Conservation (phyloP, 202 grass and related monocot genomes). For the Bolboschoenoplectus hybrid region DNA sequence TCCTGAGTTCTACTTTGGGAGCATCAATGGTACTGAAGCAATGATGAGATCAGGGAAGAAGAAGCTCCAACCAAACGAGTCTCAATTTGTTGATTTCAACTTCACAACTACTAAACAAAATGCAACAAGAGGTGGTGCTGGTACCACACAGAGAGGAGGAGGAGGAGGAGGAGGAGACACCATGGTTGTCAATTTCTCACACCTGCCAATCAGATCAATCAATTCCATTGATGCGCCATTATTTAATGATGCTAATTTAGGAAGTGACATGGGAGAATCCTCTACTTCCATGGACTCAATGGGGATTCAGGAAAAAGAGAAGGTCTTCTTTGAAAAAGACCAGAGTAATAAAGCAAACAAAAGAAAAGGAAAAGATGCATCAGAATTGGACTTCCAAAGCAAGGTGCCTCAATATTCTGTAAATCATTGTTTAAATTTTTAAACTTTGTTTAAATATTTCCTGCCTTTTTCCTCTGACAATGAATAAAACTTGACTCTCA, state of each 20-base stretch:
- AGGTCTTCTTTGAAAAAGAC: constrained; percentile 26
- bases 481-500: neutral
- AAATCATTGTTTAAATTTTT: neutral
- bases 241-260: constrained; percentile 13
- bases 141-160: constrained; percentile 6
- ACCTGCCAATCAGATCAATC: neutral
- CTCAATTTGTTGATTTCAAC: constrained; percentile 25
- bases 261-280: constrained; percentile 19
- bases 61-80: neutral
- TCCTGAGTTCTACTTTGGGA: constrained; percentile 35
- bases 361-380: constrained; percentile 36
- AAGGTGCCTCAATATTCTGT: neutral
- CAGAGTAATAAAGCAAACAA: constrained; percentile 24
- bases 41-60: constrained; percentile 16
- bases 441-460: neutral
- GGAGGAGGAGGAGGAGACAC: neutral
- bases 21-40: constrained; percentile 15
- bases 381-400: neutral
- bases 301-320: constrained; percentile 32
- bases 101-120: constrained; percentile 12
- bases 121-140: neutral
- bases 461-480: neutral
- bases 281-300: constrained; percentile 34
- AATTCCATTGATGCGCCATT: neutral
- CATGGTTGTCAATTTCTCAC: constrained; percentile 20